phyloP scores from a whole-genome alignment of 768 basidiomycete species.

The Tylopilus vinaceipallidus region DNA sequence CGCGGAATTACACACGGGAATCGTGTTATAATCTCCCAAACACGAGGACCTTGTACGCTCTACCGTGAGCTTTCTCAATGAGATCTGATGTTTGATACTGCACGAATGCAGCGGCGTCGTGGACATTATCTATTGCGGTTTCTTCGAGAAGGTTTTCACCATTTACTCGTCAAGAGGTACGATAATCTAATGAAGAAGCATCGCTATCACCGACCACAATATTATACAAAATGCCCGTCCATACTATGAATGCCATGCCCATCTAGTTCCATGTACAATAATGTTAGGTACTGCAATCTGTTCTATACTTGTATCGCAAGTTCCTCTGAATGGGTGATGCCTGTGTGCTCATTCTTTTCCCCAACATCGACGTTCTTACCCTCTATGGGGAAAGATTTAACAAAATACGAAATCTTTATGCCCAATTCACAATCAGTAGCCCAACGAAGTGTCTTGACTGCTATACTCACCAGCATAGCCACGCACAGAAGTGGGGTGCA shows the following conservation, averaged over 20 bases:
- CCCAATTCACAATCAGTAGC: constrained; percentile 8
- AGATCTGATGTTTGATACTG: constrained; percentile 9
- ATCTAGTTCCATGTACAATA: constrained; percentile 18
- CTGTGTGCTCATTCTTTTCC: constrained; percentile 19
- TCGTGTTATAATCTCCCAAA: constrained; percentile 1
- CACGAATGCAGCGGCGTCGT: not conserved
- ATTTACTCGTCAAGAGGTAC: not conserved
- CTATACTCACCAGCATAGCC: constrained; percentile 54
- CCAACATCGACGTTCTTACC: constrained; percentile 10
- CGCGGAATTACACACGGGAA: constrained; percentile 26
- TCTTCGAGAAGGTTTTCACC: not conserved
- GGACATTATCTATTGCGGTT: not conserved
- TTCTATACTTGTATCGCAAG: constrained; percentile 18
- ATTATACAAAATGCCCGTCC: constrained; percentile 1
- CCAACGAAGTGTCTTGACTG: not conserved
- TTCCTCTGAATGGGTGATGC: constrained; percentile 5
- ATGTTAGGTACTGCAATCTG: constrained; percentile 11
- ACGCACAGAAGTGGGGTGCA: constrained; percentile 68
- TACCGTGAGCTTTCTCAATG: constrained; percentile 10
- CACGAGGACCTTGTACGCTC: constrained; percentile 8
- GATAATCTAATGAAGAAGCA: not conserved
- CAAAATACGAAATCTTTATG: constrained; percentile 29
- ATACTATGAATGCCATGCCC: not conserved
- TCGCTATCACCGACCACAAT: constrained; percentile 1
- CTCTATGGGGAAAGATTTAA: constrained; percentile 28